phyloP scores from a whole-genome alignment of 805 yeast species.

The Dipodascus geniculatus region DNA sequence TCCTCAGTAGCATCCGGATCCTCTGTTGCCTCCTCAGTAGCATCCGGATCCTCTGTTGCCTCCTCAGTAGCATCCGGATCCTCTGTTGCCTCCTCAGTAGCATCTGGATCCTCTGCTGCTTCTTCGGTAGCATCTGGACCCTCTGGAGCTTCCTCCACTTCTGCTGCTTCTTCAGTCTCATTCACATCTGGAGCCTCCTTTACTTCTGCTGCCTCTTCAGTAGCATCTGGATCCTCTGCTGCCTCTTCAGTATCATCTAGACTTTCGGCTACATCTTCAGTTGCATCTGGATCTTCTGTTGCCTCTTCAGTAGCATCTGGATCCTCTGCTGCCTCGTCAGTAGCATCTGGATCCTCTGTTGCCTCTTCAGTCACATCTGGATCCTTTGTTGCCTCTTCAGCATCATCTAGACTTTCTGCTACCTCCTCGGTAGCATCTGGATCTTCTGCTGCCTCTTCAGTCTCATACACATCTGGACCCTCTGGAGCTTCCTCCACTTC shows the following conservation, averaged over 20 bases:
- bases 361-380: neutral
- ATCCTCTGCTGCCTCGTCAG: neutral
- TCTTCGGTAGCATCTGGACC: constrained; percentile 1
- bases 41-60: too few species aligned
- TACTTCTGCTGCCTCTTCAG: too few species aligned
- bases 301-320: too few species aligned
- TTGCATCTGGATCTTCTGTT: neutral
- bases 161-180: constrained; percentile 4
- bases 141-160: neutral
- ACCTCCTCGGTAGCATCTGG: neutral
- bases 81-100: too few species aligned
- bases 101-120: too few species aligned
- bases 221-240: constrained; percentile 3
- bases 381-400: neutral
- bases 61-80: too few species aligned
- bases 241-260: too few species aligned
- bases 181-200: constrained; percentile 4
- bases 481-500: neutral
- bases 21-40: too few species aligned
- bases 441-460: neutral
- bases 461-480: neutral
- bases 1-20: neutral
- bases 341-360: neutral
- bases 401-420: too few species aligned
- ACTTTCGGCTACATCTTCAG: too few species aligned